Evolutionary conservation across 345 rosid genomes (phyloP).

Genomic region (Moricandia moricandioides): DNA sequence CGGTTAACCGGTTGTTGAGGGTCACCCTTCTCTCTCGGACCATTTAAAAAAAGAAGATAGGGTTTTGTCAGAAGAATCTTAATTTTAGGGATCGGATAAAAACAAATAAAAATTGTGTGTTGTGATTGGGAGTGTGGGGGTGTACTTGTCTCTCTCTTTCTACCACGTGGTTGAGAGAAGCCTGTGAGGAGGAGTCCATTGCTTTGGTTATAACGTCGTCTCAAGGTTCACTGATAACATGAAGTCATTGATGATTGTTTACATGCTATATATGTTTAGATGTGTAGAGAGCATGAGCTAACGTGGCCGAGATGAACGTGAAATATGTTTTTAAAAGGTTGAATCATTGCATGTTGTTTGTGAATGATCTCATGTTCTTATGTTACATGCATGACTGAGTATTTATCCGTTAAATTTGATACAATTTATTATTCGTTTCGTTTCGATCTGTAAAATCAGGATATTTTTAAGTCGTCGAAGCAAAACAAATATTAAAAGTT

Average conservation of each 20-base stretch:
- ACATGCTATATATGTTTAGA: not conserved
- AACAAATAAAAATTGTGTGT: slow-evolving; percentile 16
- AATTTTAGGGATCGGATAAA: slow-evolving; percentile 34
- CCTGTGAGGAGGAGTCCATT: not conserved
- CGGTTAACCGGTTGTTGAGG: slow-evolving; percentile 20
- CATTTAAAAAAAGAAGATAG: slow-evolving; percentile 11
- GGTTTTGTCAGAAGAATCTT: slow-evolving; percentile 39
- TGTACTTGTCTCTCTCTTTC: slow-evolving; percentile 13
- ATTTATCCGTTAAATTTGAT: too few relatives aligned
- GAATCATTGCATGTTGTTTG: not conserved
- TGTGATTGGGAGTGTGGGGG: slow-evolving; percentile 24
- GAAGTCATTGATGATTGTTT: slow-evolving; percentile 2
- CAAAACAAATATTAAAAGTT: too few relatives aligned
- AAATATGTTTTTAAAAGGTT: not conserved
- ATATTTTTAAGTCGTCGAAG: too few relatives aligned
- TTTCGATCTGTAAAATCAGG: too few relatives aligned
- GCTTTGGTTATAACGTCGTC: slow-evolving; percentile 41
- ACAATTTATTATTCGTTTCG: too few relatives aligned
- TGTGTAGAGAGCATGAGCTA: slow-evolving; percentile 22
- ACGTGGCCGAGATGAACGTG: slow-evolving; percentile 12
- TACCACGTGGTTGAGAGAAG: slow-evolving; percentile 24
- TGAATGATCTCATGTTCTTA: slow-evolving; percentile 5
- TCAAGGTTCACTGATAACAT: slow-evolving; percentile 7
- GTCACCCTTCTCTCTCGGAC: slow-evolving; percentile 24
- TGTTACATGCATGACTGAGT: too few relatives aligned